Conservation (phyloP, 2,329 filamentous ascomycete species). For the Triangularia verruculosa region DNA sequence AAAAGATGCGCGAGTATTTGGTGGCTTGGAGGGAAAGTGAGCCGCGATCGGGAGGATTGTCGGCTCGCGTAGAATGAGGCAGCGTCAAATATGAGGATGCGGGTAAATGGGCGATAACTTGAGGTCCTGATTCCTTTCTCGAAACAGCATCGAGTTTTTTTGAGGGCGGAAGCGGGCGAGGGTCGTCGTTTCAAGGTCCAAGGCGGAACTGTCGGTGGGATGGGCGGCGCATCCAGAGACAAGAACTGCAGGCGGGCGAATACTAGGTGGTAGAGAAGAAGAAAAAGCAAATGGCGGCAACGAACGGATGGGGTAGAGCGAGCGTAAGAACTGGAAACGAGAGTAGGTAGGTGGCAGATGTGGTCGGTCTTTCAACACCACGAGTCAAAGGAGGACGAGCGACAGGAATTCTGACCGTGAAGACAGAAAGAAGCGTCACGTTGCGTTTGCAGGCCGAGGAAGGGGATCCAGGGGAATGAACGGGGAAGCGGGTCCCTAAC, state of each 20-base stretch:
- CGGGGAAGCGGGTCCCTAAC: slow-evolving; percentile 21
- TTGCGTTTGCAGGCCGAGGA: slow-evolving; percentile 19
- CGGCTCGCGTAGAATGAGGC: neutral
- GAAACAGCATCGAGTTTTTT: slow-evolving; percentile 19
- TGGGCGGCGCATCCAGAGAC: slow-evolving; percentile 18
- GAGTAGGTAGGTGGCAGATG: neutral
- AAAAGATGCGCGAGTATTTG: slow-evolving; percentile 15
- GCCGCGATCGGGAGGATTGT: neutral
- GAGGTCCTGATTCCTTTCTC: slow-evolving; percentile 15
- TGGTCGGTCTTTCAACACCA: neutral
- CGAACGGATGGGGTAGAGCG: slow-evolving; percentile 3
- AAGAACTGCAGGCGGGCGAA: slow-evolving; percentile 3
- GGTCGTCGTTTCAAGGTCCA: slow-evolving; percentile 20
- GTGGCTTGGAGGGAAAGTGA: slow-evolving; percentile 7
- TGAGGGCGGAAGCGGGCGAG: slow-evolving; percentile 14
- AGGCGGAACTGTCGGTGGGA: slow-evolving; percentile 20
- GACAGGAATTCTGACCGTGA: slow-evolving; percentile 1
- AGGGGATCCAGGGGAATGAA: slow-evolving; percentile 22
- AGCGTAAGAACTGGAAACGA: neutral
- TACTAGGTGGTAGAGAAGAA: neutral
- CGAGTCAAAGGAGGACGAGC: slow-evolving; percentile 4
- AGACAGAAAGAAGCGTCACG: slow-evolving; percentile 13
- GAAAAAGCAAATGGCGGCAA: slow-evolving; percentile 9
- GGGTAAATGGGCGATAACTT: slow-evolving; percentile 6
- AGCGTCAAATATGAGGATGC: slow-evolving; percentile 2